phyloP scores from a whole-genome alignment of 2,329 filamentous ascomycete species.

The Arthrobotrys iridis region DNA sequence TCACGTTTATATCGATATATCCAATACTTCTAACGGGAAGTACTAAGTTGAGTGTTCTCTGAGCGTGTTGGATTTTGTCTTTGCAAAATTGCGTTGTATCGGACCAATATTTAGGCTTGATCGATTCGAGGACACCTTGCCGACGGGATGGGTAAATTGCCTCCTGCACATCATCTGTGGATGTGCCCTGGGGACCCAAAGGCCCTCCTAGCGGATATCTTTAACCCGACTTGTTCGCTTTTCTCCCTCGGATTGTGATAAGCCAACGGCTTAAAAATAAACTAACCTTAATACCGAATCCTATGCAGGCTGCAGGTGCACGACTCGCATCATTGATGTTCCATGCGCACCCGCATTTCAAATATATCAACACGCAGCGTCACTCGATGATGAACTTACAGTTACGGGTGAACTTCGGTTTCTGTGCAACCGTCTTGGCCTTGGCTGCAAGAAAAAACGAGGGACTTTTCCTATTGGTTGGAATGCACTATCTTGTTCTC shows the following conservation, averaged over 20 bases:
- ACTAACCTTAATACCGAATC: background rate
- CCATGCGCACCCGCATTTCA: background rate
- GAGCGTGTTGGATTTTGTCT: no score
- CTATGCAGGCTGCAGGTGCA: background rate
- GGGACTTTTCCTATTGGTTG: slow-evolving; percentile 21
- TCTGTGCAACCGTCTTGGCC: background rate
- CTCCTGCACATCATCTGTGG: background rate
- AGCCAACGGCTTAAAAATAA: background rate
- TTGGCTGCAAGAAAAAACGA: no score
- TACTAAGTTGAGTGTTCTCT: no score
- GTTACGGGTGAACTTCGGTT: background rate
- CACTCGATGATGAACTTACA: slow-evolving; percentile 2
- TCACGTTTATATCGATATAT: no score
- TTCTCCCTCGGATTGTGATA: background rate
- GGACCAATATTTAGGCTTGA: no score
- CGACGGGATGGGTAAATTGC: background rate
- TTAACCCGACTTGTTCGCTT: slow-evolving; percentile 3
- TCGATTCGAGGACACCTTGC: no score
- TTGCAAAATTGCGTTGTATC: no score
- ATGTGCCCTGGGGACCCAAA: background rate
- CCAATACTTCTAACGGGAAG: no score
- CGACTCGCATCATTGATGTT: background rate
- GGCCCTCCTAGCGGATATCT: background rate
- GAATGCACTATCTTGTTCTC: background rate
- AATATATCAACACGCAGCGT: slow-evolving; percentile 8